Evolutionary conservation across 2,329 filamentous ascomycete genomes (phyloP).

Genomic region (Trichoderma citrinoviride): DNA sequence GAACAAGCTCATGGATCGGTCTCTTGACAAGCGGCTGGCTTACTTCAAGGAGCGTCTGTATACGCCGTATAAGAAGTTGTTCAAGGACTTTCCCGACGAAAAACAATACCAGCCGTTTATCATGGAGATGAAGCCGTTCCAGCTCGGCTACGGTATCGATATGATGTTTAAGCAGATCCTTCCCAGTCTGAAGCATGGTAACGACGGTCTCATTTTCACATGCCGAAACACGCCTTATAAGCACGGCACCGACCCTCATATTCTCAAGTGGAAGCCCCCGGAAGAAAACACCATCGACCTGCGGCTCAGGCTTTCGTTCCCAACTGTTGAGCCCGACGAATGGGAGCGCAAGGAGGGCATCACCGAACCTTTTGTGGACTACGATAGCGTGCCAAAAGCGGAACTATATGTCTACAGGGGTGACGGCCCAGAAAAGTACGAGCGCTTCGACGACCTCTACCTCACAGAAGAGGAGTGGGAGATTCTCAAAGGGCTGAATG

Average conservation of each 20-base stretch:
- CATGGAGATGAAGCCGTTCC: slow-evolving; percentile 84
- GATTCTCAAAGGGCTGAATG: slow-evolving; percentile 65
- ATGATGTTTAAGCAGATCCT: slow-evolving; percentile 90
- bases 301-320: slow-evolving; percentile 74
- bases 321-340: slow-evolving; percentile 64
- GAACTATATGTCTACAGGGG: slow-evolving; percentile 70
- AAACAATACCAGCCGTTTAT: slow-evolving; percentile 70
- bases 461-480: slow-evolving; percentile 82
- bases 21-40: slow-evolving; percentile 83
- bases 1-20: slow-evolving; percentile 70
- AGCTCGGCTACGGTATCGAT: slow-evolving; percentile 82
- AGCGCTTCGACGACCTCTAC: slow-evolving; percentile 63
- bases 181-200: slow-evolving; percentile 82
- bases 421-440: slow-evolving; percentile 55
- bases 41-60: slow-evolving; percentile 80
- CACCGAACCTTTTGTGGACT: slow-evolving; percentile 67
- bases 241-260: slow-evolving; percentile 87
- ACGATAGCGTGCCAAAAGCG: slow-evolving; percentile 72
- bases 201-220: slow-evolving; percentile 98
- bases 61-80: slow-evolving; percentile 63
- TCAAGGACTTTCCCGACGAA: slow-evolving; percentile 67
- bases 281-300: slow-evolving; percentile 96
- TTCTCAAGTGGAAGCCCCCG: slow-evolving; percentile 96
- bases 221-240: slow-evolving; percentile 83
- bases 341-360: slow-evolving; percentile 65